Evolutionary conservation across 176 grass and related monocot species (phyloP).

Genomic region (Triticum urartu): DNA sequence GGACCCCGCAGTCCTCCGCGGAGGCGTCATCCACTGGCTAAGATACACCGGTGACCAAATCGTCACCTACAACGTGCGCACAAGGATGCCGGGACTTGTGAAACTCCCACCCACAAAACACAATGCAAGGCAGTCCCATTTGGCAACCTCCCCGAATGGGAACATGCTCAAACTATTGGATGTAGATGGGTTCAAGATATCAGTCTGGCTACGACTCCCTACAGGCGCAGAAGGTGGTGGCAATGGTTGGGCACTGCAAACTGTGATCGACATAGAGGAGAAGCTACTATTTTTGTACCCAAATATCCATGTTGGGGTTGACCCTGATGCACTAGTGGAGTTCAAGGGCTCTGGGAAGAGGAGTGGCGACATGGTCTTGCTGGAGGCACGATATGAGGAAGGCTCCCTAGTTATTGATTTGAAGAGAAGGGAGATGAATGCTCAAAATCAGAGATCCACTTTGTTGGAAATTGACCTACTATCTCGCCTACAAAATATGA

Average conservation of each 20-base stretch:
- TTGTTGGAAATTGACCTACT: background rate
- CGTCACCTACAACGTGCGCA: background rate
- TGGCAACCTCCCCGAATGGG: background rate
- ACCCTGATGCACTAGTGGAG: background rate
- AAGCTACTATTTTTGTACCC: background rate
- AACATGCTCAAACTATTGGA: background rate
- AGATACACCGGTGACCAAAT: background rate
- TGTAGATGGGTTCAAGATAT: background rate
- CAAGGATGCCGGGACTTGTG: background rate
- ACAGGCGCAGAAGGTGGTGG: background rate
- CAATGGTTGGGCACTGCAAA: background rate
- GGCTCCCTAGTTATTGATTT: background rate
- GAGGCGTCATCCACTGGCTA: background rate
- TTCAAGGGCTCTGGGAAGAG: background rate
- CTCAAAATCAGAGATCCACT: background rate
- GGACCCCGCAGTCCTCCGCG: background rate
- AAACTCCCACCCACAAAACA: background rate
- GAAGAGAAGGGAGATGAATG: background rate
- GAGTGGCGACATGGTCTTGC: background rate
- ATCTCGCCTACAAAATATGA: too few relatives aligned
- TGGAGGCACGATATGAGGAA: background rate
- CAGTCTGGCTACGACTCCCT: background rate
- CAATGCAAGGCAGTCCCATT: background rate
- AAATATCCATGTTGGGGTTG: background rate
- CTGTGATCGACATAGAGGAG: background rate